phyloP scores from a whole-genome alignment of 306 rosid genomes.

The Ceratonia siliqua region DNA sequence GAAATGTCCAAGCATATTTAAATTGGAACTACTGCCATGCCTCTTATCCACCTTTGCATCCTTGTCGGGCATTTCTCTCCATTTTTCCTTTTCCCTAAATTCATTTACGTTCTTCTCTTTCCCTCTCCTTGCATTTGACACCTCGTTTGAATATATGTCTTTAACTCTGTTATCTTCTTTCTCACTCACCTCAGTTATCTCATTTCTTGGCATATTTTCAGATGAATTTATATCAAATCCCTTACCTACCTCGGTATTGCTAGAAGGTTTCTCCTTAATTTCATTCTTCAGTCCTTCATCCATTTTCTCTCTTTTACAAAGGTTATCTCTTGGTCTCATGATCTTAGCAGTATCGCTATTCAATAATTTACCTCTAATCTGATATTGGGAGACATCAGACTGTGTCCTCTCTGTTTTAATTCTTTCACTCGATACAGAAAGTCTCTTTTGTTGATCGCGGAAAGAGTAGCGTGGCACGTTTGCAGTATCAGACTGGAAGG shows the following conservation, averaged over 20 bases:
- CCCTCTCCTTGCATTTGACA: constrained; percentile 13
- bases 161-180: not conserved
- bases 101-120: constrained; percentile 31
- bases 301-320: constrained; percentile 10
- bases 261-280: constrained; percentile 3
- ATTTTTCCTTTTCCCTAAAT: not conserved
- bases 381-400: constrained; percentile 34
- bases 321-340: constrained; percentile 17
- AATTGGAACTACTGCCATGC: constrained; percentile 8
- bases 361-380: not conserved
- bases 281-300: constrained; percentile 24
- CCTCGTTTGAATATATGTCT: constrained; percentile 17
- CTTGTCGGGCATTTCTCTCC: not conserved
- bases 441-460: constrained; percentile 23
- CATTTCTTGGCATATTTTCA: constrained; percentile 26
- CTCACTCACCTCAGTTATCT: constrained; percentile 31
- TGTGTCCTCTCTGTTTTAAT: constrained; percentile 36
- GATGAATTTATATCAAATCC: not conserved
- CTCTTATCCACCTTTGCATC: constrained; percentile 11
- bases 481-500: constrained; percentile 46
- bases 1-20: constrained; percentile 10
- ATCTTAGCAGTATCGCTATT: not conserved
- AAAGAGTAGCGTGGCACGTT: constrained; percentile 38
- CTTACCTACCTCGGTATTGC: not conserved
- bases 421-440: constrained; percentile 38